Evolutionary conservation across 2,329 filamentous ascomycete genomes (phyloP), one percentile per base, ranked within the genome.

Genomic region (Stemphylium vesicarium): DNA sequence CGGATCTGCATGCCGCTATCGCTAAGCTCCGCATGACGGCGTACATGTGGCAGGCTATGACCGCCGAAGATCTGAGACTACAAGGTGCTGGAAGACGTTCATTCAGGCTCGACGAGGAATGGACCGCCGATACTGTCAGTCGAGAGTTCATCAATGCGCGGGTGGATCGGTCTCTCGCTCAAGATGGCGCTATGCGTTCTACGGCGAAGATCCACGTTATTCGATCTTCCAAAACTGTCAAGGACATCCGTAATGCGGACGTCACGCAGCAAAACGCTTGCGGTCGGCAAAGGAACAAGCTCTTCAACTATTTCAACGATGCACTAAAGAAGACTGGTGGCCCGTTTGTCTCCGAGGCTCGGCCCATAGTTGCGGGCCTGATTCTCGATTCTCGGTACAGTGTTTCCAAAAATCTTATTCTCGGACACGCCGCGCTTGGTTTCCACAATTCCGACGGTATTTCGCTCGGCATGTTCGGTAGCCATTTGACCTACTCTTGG

Each of bases 31-130:
- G 70, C n/a, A 72, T 70, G 62, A 65, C 70, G 6, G 70, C 71
- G 2, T 72, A 71, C 54, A 73, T 73, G 70, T 73, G 70, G 70
- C 70, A 74, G 50, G 70, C 70, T 12, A 60, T 70, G 59, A 72
- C 68, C n/a, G 71, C 70, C 1, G 70, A 73, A 52, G 69, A 72
- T 35, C 49, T 72, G 59, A 62, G 65, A 1, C 20, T 49, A 15
- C 66, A 69, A 44, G 65, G 65, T 3, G 58, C 68, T 15, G 70
- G 65, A 16, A 45, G 70, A 35, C 64, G 69, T 10, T 57, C 65
- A 1, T 72, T 74, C 45, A 54, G 71, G 8, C 45, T 74, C 7
- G 71, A 74, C n/a, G 70, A 73, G 38, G 68, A 72, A 43, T 72
- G 65, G 68, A 56, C 53, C 0, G 41, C 42, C 11, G 66, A 71